Percentiles rank a stretch among this genome's conserved stretches.
Evolutionary conservation across 306 rosid species (phyloP).

Genomic region (Lathyrus tuberosus): DNA sequence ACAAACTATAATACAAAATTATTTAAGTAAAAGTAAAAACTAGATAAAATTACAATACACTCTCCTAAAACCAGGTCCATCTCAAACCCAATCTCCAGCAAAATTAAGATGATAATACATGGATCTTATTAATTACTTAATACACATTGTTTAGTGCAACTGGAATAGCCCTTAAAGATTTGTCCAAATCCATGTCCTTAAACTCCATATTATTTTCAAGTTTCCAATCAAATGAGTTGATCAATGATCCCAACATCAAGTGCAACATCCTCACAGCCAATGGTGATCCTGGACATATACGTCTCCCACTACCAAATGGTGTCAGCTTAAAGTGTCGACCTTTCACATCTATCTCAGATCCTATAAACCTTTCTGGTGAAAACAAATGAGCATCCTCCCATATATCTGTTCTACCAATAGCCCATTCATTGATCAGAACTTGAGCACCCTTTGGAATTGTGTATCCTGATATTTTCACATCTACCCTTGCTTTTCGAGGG

Average conservation of each 20-base stretch:
- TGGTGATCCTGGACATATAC: slow-evolving; percentile 54
- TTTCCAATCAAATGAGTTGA: slow-evolving; percentile 66
- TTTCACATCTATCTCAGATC: slow-evolving; percentile 47
- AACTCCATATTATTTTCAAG: slow-evolving; percentile 45
- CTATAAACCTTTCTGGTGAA: slow-evolving; percentile 60
- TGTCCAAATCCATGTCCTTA: slow-evolving; percentile 51
- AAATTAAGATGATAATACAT: background rate
- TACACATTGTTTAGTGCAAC: background rate
- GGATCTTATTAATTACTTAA: background rate
- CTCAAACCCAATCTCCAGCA: background rate
- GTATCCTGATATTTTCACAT: slow-evolving; percentile 50
- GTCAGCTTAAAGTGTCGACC: slow-evolving; percentile 54
- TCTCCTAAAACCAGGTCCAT: background rate
- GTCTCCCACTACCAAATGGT: slow-evolving; percentile 56
- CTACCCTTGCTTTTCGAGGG: slow-evolving; percentile 51
- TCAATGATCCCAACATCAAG: slow-evolving; percentile 54
- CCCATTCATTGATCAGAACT: slow-evolving; percentile 57
- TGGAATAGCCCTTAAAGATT: slow-evolving; percentile 34
- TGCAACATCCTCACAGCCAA: slow-evolving; percentile 57
- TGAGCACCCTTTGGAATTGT: slow-evolving; percentile 55
- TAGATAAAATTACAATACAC: background rate
- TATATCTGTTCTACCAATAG: slow-evolving; percentile 38
- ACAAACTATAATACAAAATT: background rate
- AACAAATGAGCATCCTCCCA: slow-evolving; percentile 56
- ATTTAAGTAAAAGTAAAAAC: background rate